Evolutionary conservation across 2,329 filamentous ascomycete species (phyloP).

Genomic region (Fusarium floridanum): DNA sequence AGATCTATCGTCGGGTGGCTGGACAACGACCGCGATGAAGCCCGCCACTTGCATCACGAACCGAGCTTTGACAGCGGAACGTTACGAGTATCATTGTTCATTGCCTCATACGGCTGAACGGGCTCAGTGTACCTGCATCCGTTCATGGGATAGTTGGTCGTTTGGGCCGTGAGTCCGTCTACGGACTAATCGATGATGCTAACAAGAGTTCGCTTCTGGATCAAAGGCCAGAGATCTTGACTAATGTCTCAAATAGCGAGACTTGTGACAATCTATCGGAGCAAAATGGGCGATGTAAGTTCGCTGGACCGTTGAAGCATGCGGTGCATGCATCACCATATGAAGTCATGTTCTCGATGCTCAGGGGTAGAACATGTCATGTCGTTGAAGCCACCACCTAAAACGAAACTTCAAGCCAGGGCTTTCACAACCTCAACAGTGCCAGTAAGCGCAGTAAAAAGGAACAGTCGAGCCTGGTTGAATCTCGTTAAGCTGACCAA

Average conservation of each 20-base stretch:
- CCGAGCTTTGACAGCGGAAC: neutral
- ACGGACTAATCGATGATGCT: neutral
- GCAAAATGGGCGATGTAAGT: neutral
- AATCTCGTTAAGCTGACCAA: neutral
- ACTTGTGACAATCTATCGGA: neutral
- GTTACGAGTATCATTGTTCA: constrained; percentile 1
- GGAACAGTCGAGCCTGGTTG: neutral
- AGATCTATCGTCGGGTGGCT: constrained; percentile 27
- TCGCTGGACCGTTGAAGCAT: neutral
- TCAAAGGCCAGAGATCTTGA: neutral
- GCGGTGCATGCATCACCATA: neutral
- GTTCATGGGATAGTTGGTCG: neutral
- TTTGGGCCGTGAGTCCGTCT: neutral
- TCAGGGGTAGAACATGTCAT: neutral
- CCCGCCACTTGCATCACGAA: constrained; percentile 15
- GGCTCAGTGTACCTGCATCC: neutral
- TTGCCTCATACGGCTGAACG: neutral
- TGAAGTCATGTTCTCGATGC: neutral
- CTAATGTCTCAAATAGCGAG: neutral
- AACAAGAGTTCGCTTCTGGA: neutral
- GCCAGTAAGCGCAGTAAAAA: neutral
- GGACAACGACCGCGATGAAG: constrained; percentile 5
- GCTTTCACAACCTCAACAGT: no score
- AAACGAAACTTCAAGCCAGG: neutral
- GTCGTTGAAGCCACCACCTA: neutral